phyloP scores from a whole-genome alignment of 2,329 filamentous ascomycete species.

The Paecilomyces formosus region DNA sequence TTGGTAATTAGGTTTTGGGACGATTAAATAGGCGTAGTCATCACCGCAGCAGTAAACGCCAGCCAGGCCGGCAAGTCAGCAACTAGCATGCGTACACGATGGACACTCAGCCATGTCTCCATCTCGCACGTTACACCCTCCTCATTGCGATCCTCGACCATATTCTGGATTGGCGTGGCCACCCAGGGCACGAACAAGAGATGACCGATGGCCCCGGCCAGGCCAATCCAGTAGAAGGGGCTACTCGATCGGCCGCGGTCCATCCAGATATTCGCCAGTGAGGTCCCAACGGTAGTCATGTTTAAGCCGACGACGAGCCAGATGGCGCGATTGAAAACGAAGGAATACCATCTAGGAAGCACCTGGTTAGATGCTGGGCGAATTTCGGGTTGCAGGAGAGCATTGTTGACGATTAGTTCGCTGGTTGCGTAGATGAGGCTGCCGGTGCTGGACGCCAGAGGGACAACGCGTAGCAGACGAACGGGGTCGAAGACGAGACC shows the following conservation, averaged over 20 bases:
- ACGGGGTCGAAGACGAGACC: constrained; percentile 12
- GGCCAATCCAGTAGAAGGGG: constrained; percentile 10
- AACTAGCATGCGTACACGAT: constrained; percentile 6
- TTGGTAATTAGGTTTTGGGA: no score
- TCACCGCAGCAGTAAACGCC: not conserved
- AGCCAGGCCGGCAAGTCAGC: constrained; percentile 5
- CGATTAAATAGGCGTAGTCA: not conserved
- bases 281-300: constrained; percentile 7
- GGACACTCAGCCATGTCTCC: constrained; percentile 8
- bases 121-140: constrained; percentile 7
- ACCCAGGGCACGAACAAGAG: constrained; percentile 11
- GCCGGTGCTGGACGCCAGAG: constrained; percentile 12
- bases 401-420: constrained; percentile 7
- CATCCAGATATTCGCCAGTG: constrained; percentile 5
- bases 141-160: constrained; percentile 7
- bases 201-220: constrained; percentile 8
- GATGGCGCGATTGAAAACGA: constrained; percentile 7
- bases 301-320: constrained; percentile 8
- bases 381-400: constrained; percentile 7
- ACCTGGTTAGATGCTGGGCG: constrained; percentile 2
- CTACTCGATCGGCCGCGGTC: not conserved
- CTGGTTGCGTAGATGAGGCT: constrained; percentile 8
- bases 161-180: constrained; percentile 5
- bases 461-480: constrained; percentile 7
- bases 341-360: constrained; percentile 6